Base-by-base conservation (phyloP, 352 stramenopile species). In the Blastocystis sp. region DNA sequence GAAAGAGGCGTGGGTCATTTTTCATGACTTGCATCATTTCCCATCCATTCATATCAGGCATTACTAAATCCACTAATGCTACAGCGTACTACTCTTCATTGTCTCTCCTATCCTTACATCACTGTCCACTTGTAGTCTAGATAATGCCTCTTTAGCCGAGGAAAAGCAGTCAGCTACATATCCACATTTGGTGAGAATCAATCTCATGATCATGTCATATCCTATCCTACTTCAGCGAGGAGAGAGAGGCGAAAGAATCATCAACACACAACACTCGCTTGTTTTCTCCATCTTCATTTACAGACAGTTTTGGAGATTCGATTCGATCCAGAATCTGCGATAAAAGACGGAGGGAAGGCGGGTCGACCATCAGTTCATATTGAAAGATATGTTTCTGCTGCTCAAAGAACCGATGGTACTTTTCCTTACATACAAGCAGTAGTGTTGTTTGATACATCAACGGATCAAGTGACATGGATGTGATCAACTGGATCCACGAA, bases 401-500 rank as follows among this genome's bases (percentile, higher is more conserved):
- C 2, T 53, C 22, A 84, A 84, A 84, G 53, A 84, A 84, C 11
- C 59, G 51, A 56, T 66, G 53, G 48, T 84, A 64, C 33, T 68
- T 84, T 57, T 84, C n/a, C 13, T 84, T 33, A 17, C 73, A 68
- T 19, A 84, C 53, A 15, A 84, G 53, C 6, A 84, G 73, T 4
- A 84, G 51, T 0, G 73, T 54, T 22, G 73, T 33, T 19, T 68
- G 44, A 64, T 84, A 84, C 30, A 64, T 48, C 24, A 84, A 37
- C 7, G 73, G 73, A 48, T 84, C 73, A 40, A 84, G 19, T 0
- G 44, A 54, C 48, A 66, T 66, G 48, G 53, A 66, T 9, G 73
- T 84, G 22, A 84, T 66, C 5, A 84, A 30, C 5, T 44, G 73
- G 30, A 84, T 84, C 73, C 73, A 84, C 53, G 73, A 84, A 11